Evolutionary conservation across 768 basidiomycete species (phyloP).

Genomic region (Krasilnikovozyma curviuscula): DNA sequence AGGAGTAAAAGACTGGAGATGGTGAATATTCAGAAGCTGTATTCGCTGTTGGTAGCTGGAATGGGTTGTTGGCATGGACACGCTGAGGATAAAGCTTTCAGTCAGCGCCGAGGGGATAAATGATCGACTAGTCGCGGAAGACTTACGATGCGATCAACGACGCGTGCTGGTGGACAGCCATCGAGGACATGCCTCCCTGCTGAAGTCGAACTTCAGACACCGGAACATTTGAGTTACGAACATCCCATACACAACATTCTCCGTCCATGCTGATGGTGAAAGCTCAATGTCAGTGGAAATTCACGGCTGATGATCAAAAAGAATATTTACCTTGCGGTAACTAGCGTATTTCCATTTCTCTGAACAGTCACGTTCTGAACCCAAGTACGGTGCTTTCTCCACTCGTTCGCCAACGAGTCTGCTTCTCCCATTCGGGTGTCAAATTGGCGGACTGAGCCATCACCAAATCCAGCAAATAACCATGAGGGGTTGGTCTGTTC

Average conservation of each 20-base stretch:
- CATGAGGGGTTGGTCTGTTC: constrained; percentile 57
- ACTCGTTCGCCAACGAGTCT: constrained; percentile 60
- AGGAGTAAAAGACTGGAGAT: constrained; percentile 16
- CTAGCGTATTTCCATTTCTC: constrained; percentile 43
- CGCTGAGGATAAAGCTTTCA: constrained; percentile 4
- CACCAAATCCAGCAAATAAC: constrained; percentile 79
- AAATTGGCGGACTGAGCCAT: constrained; percentile 73
- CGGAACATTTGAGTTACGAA: constrained; percentile 44
- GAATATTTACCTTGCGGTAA: constrained; percentile 58
- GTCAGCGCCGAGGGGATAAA: neutral
- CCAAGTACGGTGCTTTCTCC: constrained; percentile 64
- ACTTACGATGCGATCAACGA: constrained; percentile 69
- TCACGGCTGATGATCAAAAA: neutral
- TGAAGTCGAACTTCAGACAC: constrained; percentile 45
- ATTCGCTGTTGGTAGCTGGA: constrained; percentile 16
- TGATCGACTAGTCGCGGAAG: neutral
- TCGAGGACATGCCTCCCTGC: constrained; percentile 53
- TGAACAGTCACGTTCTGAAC: constrained; percentile 79
- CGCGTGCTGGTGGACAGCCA: constrained; percentile 68
- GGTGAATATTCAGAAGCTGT: constrained; percentile 21
- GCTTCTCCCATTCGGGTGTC: constrained; percentile 74
- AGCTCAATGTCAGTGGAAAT: neutral
- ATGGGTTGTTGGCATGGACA: constrained; percentile 15
- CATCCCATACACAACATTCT: constrained; percentile 77
- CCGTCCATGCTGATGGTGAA: constrained; percentile 50